Base-by-base conservation (phyloP, 228 moss, liverwort and hornwort genomes). In the Sphagnum magellanicum region DNA sequence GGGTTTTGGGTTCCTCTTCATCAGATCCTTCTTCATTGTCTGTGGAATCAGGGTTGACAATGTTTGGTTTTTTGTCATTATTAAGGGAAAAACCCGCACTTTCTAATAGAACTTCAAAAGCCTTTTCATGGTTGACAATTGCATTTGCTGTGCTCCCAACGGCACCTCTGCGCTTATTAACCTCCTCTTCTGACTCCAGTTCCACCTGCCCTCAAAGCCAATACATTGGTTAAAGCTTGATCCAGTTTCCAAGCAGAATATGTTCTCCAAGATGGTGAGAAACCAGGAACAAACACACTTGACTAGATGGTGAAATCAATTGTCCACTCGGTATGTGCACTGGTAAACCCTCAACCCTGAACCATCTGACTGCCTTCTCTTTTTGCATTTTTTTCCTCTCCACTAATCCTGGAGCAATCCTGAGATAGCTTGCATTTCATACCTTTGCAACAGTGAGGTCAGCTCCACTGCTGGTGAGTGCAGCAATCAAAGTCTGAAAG, bases 391-490 rank as follows among this genome's bases (percentile, higher is more conserved):
- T 1, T 32, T 32, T 3, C 32, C 32, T 32, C 32, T 32, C 32
- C 32, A 32, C 3, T 32, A 32, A 32, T 32, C 32, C 32, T 32
- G 32, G 32, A 32, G 32, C 32, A 32, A 32, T 32, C 32, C 32
- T 32, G 32, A 32, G 32, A 32, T 32, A 32, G 32, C 32, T 32
- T 32, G 17, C 14, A 53, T 5, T 5, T 57, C 55, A 5, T 53
- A 96, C 96, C 91, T 91, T 79, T 10, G 93, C 96, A 63, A 87
- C 65, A n/a, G 96, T 96, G 55, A 96, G 57, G 70, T 96, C 93
- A 69, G 88, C 96, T 69, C 96, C 96, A 61, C 53, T 79, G 14
- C 59, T 78, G 4, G 74, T 88, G 58, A 96, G 88, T 51, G 86
- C 81, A n/a, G 68, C 70, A 57, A 93, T 82, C 69, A 96, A 77